Conservation (phyloP, 495 filamentous ascomycete genomes). For the Pseudoneurospora amorphoporcata region DNA sequence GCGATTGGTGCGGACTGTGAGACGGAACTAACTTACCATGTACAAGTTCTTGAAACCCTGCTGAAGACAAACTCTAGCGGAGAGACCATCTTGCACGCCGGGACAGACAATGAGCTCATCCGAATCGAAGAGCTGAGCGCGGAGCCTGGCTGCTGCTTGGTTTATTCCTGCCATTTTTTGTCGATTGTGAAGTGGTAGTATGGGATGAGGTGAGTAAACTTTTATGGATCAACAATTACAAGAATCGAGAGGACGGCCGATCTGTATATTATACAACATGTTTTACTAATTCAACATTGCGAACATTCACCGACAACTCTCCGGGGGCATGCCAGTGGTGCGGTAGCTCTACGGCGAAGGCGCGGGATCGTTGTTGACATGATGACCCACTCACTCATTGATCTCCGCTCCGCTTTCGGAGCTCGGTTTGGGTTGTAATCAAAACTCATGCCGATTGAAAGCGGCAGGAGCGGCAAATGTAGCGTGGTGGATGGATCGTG, state of each 20-base stretch:
- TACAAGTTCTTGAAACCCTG: slow-evolving; percentile 55
- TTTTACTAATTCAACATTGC: not conserved
- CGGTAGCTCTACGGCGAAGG: not conserved
- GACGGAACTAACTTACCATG: slow-evolving; percentile 41
- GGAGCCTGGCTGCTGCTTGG: slow-evolving; percentile 28
- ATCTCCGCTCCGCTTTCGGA: not conserved
- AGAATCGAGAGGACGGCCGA: not conserved
- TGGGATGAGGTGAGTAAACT: not conserved
- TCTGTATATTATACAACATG: not conserved
- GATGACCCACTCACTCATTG: not conserved
- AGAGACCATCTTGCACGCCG: slow-evolving; percentile 62
- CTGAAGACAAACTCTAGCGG: slow-evolving; percentile 51
- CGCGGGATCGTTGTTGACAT: not conserved
- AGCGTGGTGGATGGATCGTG: not conserved
- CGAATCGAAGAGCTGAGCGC: slow-evolving; percentile 25
- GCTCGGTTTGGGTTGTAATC: not conserved
- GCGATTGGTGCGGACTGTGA: not conserved
- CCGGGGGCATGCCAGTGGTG: not conserved
- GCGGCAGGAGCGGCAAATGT: not conserved
- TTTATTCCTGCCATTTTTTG: slow-evolving; percentile 5
- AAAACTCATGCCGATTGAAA: not conserved
- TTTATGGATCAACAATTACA: not conserved
- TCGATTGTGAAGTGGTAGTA: not conserved
- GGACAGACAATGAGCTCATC: slow-evolving; percentile 46
- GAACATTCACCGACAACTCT: not conserved